Percentiles rank a stretch among this genome's conserved stretches.
Evolutionary conservation across 345 rosid genomes (phyloP).

Genomic region (Citrus inodora): DNA sequence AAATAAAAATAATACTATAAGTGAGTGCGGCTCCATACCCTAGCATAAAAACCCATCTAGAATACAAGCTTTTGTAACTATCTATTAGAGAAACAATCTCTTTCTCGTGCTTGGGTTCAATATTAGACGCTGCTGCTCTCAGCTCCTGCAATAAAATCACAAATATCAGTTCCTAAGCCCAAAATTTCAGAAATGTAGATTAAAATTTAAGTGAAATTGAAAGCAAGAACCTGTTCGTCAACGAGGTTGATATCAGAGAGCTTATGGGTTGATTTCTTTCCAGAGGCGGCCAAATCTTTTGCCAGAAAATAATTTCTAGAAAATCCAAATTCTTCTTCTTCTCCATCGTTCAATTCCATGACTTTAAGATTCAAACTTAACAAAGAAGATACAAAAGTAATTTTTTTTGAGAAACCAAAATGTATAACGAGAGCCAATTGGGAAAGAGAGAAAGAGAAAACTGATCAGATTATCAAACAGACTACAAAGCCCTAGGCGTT

Average conservation of each 20-base stretch:
- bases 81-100: conserved; percentile 50
- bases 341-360: conserved; percentile 48
- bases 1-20: background rate
- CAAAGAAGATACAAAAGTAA: background rate
- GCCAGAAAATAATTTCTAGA: conserved; percentile 90
- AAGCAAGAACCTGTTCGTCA: conserved; percentile 66
- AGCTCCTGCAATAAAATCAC: conserved; percentile 50
- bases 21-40: conserved; percentile 32
- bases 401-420: background rate
- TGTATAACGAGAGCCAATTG: background rate
- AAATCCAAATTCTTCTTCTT: conserved; percentile 78
- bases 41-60: conserved; percentile 72
- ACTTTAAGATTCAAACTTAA: background rate
- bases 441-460: background rate
- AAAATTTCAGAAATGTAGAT: background rate
- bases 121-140: conserved; percentile 46
- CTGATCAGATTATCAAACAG: background rate
- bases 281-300: conserved; percentile 58
- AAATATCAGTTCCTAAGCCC: background rate
- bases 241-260: conserved; percentile 68
- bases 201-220: background rate
- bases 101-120: conserved; percentile 61
- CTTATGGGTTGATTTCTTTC: conserved; percentile 59
- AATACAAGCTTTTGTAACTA: conserved; percentile 59
- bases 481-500: background rate